Base-by-base conservation (phyloP, 352 stramenopile genomes). In the Phytophthora uliginosa region DNA sequence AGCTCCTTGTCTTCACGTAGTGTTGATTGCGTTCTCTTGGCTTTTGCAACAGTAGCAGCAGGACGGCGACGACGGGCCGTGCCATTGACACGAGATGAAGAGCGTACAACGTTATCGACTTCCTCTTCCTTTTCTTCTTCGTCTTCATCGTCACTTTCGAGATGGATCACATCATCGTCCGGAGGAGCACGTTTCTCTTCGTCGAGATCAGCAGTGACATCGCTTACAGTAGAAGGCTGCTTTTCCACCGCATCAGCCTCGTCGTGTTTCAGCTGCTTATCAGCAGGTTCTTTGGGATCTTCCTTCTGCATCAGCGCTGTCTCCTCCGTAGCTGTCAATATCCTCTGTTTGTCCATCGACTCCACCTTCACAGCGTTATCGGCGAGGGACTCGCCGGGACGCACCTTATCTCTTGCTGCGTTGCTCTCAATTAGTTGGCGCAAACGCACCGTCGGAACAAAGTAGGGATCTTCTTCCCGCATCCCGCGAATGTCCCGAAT, bases 401-500 rank as follows among this genome's bases (percentile, higher is more conserved):
- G 47, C 50, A 33, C 20, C 20, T 67, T 5, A 24, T 73, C 60
- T 17, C 67, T 66, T 28, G 54, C 70, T 31, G 69, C 69, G 15
- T 72, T 76, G 48, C 70, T 85, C 28, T 95, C 85, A 0, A 77
- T 63, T 3, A 81, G 45, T 60, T 89, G 82, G 4, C 87, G 81
- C 54, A 84, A 64, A 8, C 78, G 77, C 31, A 83, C 76, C 2
- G 59, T 54, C 26, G 75, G 59, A 26, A 69, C 71, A 34, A 88
- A 83, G 9, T 84, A 72, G 17, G 86, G 84, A 36, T 95, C 88
- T 73, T 95, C 88, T 18, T 74, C 47, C 8, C 86, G 82, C 85
- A 95, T 93, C 7, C 76, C 83, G 45, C 78, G 71, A 52, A 93
- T 88, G 48, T 93, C 84, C 5, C 74, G 76, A 52, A 92, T 74